phyloP scores from a whole-genome alignment of 2,329 filamentous ascomycete species.

The Botrytis tulipae region DNA sequence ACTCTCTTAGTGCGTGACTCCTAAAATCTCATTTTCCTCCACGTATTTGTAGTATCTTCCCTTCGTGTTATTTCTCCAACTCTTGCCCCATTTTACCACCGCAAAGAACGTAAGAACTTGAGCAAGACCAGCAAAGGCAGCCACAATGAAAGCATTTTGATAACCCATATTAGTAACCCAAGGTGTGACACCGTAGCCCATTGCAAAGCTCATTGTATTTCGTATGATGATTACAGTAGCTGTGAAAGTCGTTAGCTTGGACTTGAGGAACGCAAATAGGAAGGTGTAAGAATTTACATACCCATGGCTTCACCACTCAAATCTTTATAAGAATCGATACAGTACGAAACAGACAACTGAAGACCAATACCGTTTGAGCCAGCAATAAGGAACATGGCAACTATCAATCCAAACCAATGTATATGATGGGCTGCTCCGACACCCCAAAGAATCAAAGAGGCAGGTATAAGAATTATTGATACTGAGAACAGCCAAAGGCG shows the following conservation, averaged over 20 bases:
- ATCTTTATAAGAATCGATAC: constrained; percentile 49
- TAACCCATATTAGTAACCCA: constrained; percentile 45
- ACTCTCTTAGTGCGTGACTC: constrained; percentile 17
- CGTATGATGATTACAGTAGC: constrained; percentile 48
- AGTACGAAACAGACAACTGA: constrained; percentile 44
- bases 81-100: constrained; percentile 51
- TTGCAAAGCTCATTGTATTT: constrained; percentile 51
- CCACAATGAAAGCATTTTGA: constrained; percentile 46
- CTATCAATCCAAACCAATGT: constrained; percentile 48
- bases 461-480: constrained; percentile 45
- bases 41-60: constrained; percentile 43
- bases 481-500: constrained; percentile 39
- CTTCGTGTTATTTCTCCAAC: constrained; percentile 42
- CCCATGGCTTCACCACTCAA: constrained; percentile 48
- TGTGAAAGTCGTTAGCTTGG: background rate
- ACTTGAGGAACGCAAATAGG: background rate
- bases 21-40: constrained; percentile 30
- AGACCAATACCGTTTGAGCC: constrained; percentile 46
- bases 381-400: constrained; percentile 49
- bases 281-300: background rate
- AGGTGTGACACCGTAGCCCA: constrained; percentile 51
- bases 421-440: constrained; percentile 48
- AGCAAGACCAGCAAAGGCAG: constrained; percentile 42
- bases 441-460: constrained; percentile 49
- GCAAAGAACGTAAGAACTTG: constrained; percentile 44